A percentile compares a stretch with the other conserved stretches of the same genome.
Conservation (phyloP, 768 basidiomycete species). For the Agrocybe pediades region DNA sequence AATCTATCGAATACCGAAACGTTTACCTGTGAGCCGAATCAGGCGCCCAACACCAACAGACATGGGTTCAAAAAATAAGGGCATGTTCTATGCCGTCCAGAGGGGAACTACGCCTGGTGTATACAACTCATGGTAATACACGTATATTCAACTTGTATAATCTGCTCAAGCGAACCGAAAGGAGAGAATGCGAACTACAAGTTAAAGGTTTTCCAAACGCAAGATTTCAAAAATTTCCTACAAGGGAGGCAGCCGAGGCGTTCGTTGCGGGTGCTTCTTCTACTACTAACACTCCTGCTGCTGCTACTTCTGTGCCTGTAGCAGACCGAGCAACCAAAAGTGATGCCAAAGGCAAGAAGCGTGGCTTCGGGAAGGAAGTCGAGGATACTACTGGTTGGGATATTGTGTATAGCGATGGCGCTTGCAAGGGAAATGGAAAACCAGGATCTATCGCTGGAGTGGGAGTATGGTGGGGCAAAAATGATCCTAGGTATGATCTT, state of each 20-base stretch:
- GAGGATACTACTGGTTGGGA: slow-evolving; percentile 34
- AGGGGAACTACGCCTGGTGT: slow-evolving; percentile 67
- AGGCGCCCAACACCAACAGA: background rate
- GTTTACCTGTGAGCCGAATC: background rate
- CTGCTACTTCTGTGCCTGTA: slow-evolving; percentile 1
- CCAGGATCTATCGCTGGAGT: slow-evolving; percentile 70
- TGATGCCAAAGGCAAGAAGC: slow-evolving; percentile 34
- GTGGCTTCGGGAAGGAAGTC: slow-evolving; percentile 24
- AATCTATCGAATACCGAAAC: background rate
- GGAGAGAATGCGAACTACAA: slow-evolving; percentile 74
- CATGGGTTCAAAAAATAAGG: slow-evolving; percentile 34
- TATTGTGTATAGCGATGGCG: slow-evolving; percentile 86
- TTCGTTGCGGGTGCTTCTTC: slow-evolving; percentile 40
- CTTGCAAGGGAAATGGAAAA: slow-evolving; percentile 83
- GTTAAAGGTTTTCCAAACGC: slow-evolving; percentile 65
- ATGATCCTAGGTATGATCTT: slow-evolving; percentile 56
- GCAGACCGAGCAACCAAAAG: slow-evolving; percentile 6
- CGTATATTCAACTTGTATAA: slow-evolving; percentile 10
- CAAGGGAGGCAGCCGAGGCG: slow-evolving; percentile 53
- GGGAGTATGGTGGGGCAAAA: slow-evolving; percentile 86
- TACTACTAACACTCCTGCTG: background rate
- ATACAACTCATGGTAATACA: slow-evolving; percentile 64
- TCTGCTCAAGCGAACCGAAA: slow-evolving; percentile 28
- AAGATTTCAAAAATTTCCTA: slow-evolving; percentile 67
- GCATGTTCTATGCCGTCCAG: slow-evolving; percentile 73